Evolutionary conservation across 2,329 filamentous ascomycete species (phyloP).

Genomic region (Myriosclerotinia duriaeana): DNA sequence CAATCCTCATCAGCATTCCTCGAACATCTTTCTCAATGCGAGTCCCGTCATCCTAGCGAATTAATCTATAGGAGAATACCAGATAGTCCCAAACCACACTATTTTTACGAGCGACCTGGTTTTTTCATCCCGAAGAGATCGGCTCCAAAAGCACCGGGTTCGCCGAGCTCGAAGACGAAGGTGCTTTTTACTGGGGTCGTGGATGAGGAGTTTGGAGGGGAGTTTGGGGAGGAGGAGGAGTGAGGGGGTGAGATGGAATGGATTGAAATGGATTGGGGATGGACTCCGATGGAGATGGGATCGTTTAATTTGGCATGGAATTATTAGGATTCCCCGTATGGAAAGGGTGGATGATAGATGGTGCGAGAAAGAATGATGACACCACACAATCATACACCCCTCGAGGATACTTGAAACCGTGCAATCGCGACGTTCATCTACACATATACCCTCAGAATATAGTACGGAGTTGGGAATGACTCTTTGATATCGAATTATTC

Average conservation of each 20-base stretch:
- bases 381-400: too few relatives aligned
- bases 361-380: too few relatives aligned
- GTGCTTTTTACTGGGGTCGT: background rate
- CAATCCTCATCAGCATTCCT: conserved; percentile 5
- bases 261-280: background rate
- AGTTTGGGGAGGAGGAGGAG: background rate
- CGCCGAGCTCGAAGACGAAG: background rate
- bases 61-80: background rate
- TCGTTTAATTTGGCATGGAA: background rate
- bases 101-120: conserved; percentile 11
- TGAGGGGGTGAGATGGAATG: too few relatives aligned
- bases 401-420: background rate
- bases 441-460: background rate
- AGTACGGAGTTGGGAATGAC: background rate
- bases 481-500: background rate
- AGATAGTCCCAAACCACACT: conserved; percentile 11
- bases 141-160: background rate
- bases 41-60: background rate
- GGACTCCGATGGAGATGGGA: background rate
- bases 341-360: background rate
- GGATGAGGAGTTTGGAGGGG: too few relatives aligned
- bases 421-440: background rate
- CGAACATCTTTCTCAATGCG: background rate
- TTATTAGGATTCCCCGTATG: background rate
- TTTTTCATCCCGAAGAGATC: conserved; percentile 6